Percentiles rank a stretch among this genome's conserved stretches.
phyloP scores from a whole-genome alignment of 345 rosid species.

The Camelina sativa region DNA sequence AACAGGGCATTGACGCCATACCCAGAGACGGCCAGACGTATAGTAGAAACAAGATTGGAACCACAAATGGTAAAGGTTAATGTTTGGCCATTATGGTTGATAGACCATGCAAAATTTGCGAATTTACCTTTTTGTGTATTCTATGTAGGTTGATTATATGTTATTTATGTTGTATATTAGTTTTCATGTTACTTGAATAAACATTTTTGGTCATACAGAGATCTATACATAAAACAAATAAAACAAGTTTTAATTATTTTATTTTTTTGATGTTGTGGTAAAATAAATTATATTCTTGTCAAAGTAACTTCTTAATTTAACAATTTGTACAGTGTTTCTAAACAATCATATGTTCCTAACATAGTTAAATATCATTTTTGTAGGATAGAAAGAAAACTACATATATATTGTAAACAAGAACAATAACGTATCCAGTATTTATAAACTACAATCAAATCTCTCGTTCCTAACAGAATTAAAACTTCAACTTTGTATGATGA shows the following conservation, averaged over 20 bases:
- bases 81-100: conserved; percentile 21
- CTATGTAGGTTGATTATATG: not conserved
- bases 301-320: not conserved
- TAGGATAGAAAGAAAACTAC: too few relatives aligned
- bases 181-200: not conserved
- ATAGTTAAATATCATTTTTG: too few relatives aligned
- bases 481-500: not conserved
- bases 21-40: not conserved
- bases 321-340: too few relatives aligned
- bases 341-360: too few relatives aligned
- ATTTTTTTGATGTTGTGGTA: too few relatives aligned
- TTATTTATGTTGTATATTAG: not conserved
- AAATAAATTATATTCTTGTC: not conserved
- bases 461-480: not conserved
- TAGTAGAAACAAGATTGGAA: conserved; percentile 11
- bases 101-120: not conserved
- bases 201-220: not conserved
- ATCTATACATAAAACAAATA: not conserved
- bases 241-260: too few relatives aligned
- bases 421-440: not conserved
- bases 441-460: not conserved
- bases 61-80: conserved; percentile 3
- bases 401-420: too few relatives aligned
- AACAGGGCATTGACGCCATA: not conserved
- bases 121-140: not conserved